These are phyloP conservation scores for Prunus mira DNA, from an alignment of 306 rosid species.

Conservation along the genomic window DNA sequence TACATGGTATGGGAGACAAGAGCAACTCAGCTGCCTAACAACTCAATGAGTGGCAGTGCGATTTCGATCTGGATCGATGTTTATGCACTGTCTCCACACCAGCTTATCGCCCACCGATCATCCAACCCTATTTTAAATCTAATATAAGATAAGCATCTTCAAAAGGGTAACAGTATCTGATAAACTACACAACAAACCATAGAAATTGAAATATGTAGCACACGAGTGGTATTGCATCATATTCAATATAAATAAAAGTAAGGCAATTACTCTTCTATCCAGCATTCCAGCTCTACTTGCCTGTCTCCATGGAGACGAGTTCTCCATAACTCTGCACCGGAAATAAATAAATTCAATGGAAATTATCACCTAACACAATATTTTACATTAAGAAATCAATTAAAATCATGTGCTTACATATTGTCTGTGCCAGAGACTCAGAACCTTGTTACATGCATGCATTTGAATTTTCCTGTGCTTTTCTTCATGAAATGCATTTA, in stretches of 20 bases:
- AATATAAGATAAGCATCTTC: background rate
- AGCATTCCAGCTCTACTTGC: background rate
- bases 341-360: background rate
- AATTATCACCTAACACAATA: background rate
- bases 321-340: background rate
- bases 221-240: background rate
- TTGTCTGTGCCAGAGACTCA: background rate
- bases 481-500: no score
- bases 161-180: background rate
- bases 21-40: background rate
- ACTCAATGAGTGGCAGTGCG: background rate
- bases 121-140: background rate
- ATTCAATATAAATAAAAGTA: background rate
- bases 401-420: background rate
- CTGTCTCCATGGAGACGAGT: background rate
- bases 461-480: no score
- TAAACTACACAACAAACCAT: background rate
- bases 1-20: background rate
- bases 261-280: background rate
- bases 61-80: constrained; percentile 20
- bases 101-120: constrained; percentile 8
- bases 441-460: no score
- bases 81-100: constrained; percentile 21
- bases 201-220: background rate
- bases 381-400: background rate